Conservation (phyloP, 2,329 filamentous ascomycete genomes). For the Cryphonectria carpinicola region DNA sequence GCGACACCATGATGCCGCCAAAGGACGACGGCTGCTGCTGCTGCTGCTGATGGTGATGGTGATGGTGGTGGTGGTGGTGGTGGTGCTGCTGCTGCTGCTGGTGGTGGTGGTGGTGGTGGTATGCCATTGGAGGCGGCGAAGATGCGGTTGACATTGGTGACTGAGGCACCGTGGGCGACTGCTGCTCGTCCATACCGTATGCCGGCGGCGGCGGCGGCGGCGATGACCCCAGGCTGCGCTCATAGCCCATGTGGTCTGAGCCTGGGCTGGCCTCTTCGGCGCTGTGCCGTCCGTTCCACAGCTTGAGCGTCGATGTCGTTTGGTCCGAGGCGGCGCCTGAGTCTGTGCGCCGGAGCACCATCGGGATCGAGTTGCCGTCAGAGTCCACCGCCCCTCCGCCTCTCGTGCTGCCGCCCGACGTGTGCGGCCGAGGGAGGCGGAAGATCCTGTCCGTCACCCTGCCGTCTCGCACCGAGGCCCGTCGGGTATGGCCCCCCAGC, state of each 20-base stretch:
- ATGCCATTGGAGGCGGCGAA: neutral
- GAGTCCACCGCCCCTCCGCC: conserved; percentile 34
- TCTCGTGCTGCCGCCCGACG: conserved; percentile 15
- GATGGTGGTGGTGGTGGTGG: neutral
- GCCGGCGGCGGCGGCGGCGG: conserved; percentile 15
- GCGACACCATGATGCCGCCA: conserved; percentile 65
- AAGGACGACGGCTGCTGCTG: conserved; percentile 35
- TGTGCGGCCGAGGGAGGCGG: conserved; percentile 22
- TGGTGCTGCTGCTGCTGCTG: conserved; percentile 9
- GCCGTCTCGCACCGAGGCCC: conserved; percentile 18
- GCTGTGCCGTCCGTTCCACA: conserved; percentile 35
- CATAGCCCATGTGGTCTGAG: neutral
- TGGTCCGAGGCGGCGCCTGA: conserved; percentile 35
- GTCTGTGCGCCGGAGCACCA: conserved; percentile 33
- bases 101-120: conserved; percentile 4
- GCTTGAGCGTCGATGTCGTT: conserved; percentile 40
- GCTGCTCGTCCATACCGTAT: conserved; percentile 20
- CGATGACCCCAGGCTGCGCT: conserved; percentile 21
- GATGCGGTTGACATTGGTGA: conserved; percentile 15
- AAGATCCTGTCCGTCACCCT: conserved; percentile 19
- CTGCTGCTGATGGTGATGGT: conserved; percentile 15
- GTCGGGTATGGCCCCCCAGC: conserved; percentile 21
- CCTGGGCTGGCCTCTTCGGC: conserved; percentile 24
- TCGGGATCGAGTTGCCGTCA: conserved; percentile 38
- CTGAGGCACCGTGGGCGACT: conserved; percentile 1